Base-by-base conservation (phyloP, 306 rosid species). In the Trifolium fragiferum region DNA sequence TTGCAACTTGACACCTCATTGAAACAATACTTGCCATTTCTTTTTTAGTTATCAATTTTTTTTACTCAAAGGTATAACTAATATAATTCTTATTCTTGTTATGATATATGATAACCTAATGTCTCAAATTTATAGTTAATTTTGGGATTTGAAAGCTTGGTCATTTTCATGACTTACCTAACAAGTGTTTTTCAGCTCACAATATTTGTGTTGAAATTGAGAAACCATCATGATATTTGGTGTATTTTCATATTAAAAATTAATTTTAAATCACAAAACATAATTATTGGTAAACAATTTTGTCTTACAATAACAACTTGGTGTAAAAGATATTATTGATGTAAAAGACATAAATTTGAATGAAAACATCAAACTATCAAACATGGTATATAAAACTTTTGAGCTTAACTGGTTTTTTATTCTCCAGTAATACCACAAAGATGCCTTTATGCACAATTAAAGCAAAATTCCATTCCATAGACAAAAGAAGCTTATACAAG, bases 21-120 rank as follows among this genome's bases (percentile, higher is more conserved):
- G 69, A 64, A 23, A 74, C 40, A 3, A 19, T 27, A 33, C 53
- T 16, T 68, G 80, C 85, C 86, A 82, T 82, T 30, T 2, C 20
- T 66, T 25, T 73, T 73, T 10, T 10, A 4, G 4, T 18, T 19
- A 10, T 54, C n/a, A 2, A 8, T 5, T 15, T 25, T 59, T 19
- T 15, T 61, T 44, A 47, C 35, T 73, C 77, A 73, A 44, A 35
- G 33, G 2, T 41, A 1, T 10, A 15, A 40, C 10, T 50, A 16
- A 7, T 50, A n/a, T 50, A n/a, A 16, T 18, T 51, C 2, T 51
- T 51, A 18, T 18, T 7, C 10, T 51, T 51, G 30, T 4, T 54
- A 16, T 60, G 41, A 60, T 60, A 33, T 59, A 27, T 23, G 33
- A 59, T 14, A 60, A 9, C 9, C 7, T 54, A 14, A 27, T 60